Evolutionary conservation across 2,329 filamentous ascomycete species (phyloP).

Genomic region (Whalleya microplaca): DNA sequence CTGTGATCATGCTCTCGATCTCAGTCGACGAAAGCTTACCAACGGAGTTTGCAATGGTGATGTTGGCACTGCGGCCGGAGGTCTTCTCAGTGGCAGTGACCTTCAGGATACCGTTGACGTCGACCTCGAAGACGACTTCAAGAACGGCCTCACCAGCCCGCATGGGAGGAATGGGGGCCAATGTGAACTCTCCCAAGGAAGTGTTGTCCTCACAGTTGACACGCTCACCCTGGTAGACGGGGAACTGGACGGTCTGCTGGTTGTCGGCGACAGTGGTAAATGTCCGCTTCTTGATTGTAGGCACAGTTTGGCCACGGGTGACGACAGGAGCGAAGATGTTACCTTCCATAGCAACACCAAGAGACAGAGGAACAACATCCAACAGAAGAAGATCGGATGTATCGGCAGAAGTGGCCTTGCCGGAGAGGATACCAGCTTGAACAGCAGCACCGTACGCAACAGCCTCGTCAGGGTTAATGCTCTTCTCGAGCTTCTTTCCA

Average conservation of each 20-base stretch:
- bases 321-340: conserved; percentile 98
- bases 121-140: conserved; percentile 98
- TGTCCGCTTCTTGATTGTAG: conserved; percentile 78
- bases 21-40: conserved; percentile 93
- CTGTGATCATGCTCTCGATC: conserved; percentile 97
- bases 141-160: conserved; percentile 94
- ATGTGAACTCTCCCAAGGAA: conserved; percentile 93
- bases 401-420: conserved; percentile 95
- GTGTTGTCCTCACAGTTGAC: conserved; percentile 99
- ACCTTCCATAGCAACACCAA: conserved; percentile 99
- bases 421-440: conserved; percentile 97
- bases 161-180: conserved; percentile 86
- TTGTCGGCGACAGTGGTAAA: conserved; percentile 85
- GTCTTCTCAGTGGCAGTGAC: conserved; percentile 99
- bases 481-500: conserved; percentile 99
- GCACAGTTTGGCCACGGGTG: conserved; percentile 75
- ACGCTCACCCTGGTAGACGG: conserved; percentile 93
- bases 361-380: conserved; percentile 93
- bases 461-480: conserved; percentile 99
- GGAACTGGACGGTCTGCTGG: conserved; percentile 87
- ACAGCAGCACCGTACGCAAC: conserved; percentile 99
- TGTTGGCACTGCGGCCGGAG: conserved; percentile 96
- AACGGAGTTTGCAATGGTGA: conserved; percentile 99
- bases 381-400: conserved; percentile 93
- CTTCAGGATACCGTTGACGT: conserved; percentile 99